Base-by-base conservation (phyloP, 2,329 filamentous ascomycete species). In the Fusarium buharicum region DNA sequence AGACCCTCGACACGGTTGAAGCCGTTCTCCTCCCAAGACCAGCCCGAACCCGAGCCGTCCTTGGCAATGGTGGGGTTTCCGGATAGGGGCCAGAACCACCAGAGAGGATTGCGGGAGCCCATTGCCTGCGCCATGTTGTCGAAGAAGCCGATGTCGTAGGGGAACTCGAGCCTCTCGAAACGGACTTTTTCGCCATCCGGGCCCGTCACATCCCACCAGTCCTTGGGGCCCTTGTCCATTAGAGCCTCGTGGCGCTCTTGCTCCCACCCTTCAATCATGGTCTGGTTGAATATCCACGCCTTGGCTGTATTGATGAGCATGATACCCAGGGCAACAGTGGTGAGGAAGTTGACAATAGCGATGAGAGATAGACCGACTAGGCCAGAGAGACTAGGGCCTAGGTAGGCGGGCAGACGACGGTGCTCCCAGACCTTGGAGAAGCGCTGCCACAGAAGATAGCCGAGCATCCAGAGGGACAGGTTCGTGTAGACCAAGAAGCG, bases 241-340 rank as follows among this genome's bases (percentile, higher is more conserved):
- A 87, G 73, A 9, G 83, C 79, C 62, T 86, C 84, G 74, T 90
- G 87, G 0, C 86, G 80, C 64, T 90, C 86, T 41, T 86, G 74
- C 71, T 90, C 90, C 90, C 90, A 94, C 59, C 83, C 82, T 76
- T 96, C 92, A 68, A 96, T 95, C 73, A 90, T 92, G 20, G 90
- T 94, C 14, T 83, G 86, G 76, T 93, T 93, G 59, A 88, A 80
- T 4, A 83, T 68, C 72, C 91, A 87, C 50, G 82, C 82, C 73
- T 84, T 85, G 1, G 84, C 53, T 0, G 88, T 86, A 6, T 86
- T 84, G n/a, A 83, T 73, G 4, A 93, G 77, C 58, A 95, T 82
- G 33, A 95, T 80, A 1, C 77, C 76, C 1, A 95, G 80, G 0
- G 82, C 85, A 47, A 93, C 81, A 9, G 85, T 78, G 0, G 86